Evolutionary conservation across 495 filamentous ascomycete genomes (phyloP).

Genomic region (Neurospora discreta): DNA sequence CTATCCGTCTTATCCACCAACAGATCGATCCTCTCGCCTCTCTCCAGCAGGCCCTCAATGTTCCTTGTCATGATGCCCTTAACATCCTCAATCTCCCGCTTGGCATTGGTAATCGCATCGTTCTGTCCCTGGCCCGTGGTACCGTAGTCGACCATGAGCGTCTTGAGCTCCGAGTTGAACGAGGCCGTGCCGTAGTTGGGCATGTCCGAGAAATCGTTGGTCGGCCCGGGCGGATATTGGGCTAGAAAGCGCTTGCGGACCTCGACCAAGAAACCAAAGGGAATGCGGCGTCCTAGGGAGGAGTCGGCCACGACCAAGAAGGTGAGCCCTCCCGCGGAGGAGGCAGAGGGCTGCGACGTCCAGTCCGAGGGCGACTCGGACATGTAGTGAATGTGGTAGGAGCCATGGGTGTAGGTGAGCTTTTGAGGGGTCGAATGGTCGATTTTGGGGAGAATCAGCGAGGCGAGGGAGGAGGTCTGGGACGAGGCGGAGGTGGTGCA

Average conservation of each 20-base stretch:
- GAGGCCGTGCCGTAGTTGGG: slow-evolving; percentile 82
- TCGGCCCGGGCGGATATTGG: slow-evolving; percentile 53
- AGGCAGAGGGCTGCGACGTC: slow-evolving; percentile 20
- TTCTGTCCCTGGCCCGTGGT: slow-evolving; percentile 59
- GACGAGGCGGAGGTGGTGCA: slow-evolving; percentile 72
- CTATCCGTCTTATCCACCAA: slow-evolving; percentile 96
- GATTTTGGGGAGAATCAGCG: slow-evolving; percentile 94
- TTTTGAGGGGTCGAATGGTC: slow-evolving; percentile 68
- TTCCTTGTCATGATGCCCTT: slow-evolving; percentile 97
- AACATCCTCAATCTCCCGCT: slow-evolving; percentile 85
- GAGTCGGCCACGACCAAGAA: slow-evolving; percentile 71
- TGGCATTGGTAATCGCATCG: slow-evolving; percentile 75
- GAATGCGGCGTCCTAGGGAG: slow-evolving; percentile 71
- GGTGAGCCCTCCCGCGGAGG: slow-evolving; percentile 65
- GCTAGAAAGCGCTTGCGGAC: slow-evolving; percentile 80
- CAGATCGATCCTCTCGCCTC: slow-evolving; percentile 89
- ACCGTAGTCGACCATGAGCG: slow-evolving; percentile 74
- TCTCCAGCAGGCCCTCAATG: slow-evolving; percentile 89
- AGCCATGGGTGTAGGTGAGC: slow-evolving; percentile 84
- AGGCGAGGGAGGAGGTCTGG: slow-evolving; percentile 72
- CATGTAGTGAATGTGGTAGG: slow-evolving; percentile 92
- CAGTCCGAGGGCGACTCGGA: slow-evolving; percentile 65
- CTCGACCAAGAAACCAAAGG: slow-evolving; percentile 86
- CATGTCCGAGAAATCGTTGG: slow-evolving; percentile 57
- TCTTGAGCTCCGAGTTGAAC: slow-evolving; percentile 71